Conservation (phyloP, 176 grass and related monocot species). For the Hordeum vulgare region MorexV3_pseudomolecules_assembly NC_058524.1:387392516-387393015, state of each 20-base stretch:
- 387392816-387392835: neutral
- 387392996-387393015: slow-evolving; percentile 4
- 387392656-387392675: neutral
- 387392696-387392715: neutral
- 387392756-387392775: neutral
- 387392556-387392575: neutral
- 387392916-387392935: slow-evolving; percentile 72
- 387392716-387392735: neutral
- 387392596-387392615: neutral
- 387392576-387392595: neutral
- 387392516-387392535: slow-evolving; percentile 84
- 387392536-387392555: slow-evolving; percentile 77
- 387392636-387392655: neutral
- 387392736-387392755: neutral
- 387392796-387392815: neutral
- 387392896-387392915: slow-evolving; percentile 66
- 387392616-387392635: neutral
- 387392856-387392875: neutral
- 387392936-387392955: slow-evolving; percentile 78
- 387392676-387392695: neutral
- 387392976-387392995: slow-evolving; percentile 67
- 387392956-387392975: slow-evolving; percentile 72
- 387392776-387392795: neutral
- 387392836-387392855: neutral
- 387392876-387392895: neutral